Percentiles rank a stretch among this genome's conserved stretches.
phyloP scores from a whole-genome alignment of 2,329 filamentous ascomycete species.

The Cladophialophora psammophila region DNA sequence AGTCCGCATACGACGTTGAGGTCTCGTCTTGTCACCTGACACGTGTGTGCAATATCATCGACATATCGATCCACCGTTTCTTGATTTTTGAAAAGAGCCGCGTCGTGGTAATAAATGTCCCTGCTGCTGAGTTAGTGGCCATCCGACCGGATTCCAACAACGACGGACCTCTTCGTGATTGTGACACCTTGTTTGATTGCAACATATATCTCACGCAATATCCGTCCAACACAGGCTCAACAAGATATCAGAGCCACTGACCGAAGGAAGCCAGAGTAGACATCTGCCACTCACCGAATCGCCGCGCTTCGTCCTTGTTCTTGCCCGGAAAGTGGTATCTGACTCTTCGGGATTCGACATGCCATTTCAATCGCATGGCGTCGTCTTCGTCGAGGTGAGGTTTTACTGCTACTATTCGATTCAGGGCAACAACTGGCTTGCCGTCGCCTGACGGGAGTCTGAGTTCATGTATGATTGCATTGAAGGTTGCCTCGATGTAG shows the following conservation, averaged over 20 bases:
- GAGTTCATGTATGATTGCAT: slow-evolving; percentile 34
- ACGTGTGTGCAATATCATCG: slow-evolving; percentile 68
- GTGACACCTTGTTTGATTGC: slow-evolving; percentile 57
- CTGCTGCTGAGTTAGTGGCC: slow-evolving; percentile 46
- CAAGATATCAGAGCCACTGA: slow-evolving; percentile 8
- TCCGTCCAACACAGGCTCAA: slow-evolving; percentile 44
- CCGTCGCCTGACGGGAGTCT: slow-evolving; percentile 38
- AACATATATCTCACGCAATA: slow-evolving; percentile 63
- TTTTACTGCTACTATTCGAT: slow-evolving; percentile 43
- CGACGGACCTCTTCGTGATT: slow-evolving; percentile 63
- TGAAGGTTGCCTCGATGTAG: slow-evolving; percentile 37
- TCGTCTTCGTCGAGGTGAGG: slow-evolving; percentile 37
- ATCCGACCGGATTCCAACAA: not conserved
- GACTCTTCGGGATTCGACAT: slow-evolving; percentile 35
- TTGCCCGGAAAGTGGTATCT: slow-evolving; percentile 64
- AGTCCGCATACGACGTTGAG: slow-evolving; percentile 63
- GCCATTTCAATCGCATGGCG: slow-evolving; percentile 42
- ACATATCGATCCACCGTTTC: slow-evolving; percentile 64
- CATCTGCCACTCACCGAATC: slow-evolving; percentile 55
- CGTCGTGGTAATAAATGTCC: slow-evolving; percentile 70
- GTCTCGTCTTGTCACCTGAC: slow-evolving; percentile 61
- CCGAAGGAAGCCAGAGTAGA: slow-evolving; percentile 25
- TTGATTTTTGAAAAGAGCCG: slow-evolving; percentile 65
- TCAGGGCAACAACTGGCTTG: slow-evolving; percentile 40
- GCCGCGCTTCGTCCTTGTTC: slow-evolving; percentile 64